A percentile compares a stretch with the other conserved stretches of the same genome.
phyloP scores from a whole-genome alignment of 768 basidiomycete species.

The Mycena latifolia region DNA sequence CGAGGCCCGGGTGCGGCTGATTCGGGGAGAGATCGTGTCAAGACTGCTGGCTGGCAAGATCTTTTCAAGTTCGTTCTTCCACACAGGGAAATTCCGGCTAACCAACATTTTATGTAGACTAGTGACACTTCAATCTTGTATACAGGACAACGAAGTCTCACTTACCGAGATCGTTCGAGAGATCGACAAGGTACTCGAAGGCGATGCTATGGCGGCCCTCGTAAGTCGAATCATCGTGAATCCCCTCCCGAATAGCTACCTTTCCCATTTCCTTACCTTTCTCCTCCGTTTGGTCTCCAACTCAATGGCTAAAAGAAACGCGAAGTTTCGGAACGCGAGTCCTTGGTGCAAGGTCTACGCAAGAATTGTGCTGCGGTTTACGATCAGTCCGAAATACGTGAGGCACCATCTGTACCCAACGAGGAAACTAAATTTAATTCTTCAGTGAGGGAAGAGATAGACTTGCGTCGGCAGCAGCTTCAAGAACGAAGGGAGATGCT shows the following conservation, averaged over 20 bases:
- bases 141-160: constrained; percentile 63
- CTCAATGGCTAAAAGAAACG: constrained; percentile 64
- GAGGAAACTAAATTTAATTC: not conserved
- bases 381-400: constrained; percentile 61
- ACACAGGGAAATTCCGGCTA: constrained; percentile 11
- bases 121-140: constrained; percentile 63
- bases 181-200: constrained; percentile 60
- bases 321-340: constrained; percentile 75
- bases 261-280: constrained; percentile 22
- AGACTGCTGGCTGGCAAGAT: constrained; percentile 75
- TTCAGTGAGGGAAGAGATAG: constrained; percentile 58
- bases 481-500: constrained; percentile 61
- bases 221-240: constrained; percentile 50
- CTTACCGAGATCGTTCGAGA: constrained; percentile 61
- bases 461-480: constrained; percentile 57
- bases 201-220: constrained; percentile 52
- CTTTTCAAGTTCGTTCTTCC: constrained; percentile 70
- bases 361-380: constrained; percentile 56
- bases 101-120: constrained; percentile 52
- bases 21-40: constrained; percentile 38
- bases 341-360: constrained; percentile 63
- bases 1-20: constrained; percentile 37
- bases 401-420: constrained; percentile 33
- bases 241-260: constrained; percentile 2
- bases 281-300: constrained; percentile 38